Conservation (phyloP, 1,284 basidiomycete genomes). For the Rhizoctonia solani region DNA sequence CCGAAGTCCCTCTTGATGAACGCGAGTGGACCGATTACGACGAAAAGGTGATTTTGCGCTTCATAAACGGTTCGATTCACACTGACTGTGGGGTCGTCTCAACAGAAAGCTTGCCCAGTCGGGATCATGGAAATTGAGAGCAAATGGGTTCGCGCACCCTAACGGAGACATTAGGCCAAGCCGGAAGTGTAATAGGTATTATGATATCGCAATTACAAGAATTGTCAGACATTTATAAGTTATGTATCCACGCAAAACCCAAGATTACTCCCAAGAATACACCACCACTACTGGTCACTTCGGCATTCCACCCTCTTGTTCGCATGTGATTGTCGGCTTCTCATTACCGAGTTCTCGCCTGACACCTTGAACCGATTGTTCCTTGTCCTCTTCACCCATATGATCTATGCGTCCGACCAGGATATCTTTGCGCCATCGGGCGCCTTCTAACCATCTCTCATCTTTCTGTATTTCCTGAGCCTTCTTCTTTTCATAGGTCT, state of each 20-base stretch:
- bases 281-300: neutral
- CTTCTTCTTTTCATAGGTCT: constrained; percentile 1
- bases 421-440: constrained; percentile 14
- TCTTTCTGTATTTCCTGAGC: constrained; percentile 1
- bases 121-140: constrained; percentile 64
- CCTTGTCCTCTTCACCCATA: no score
- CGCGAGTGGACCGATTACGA: constrained; percentile 82
- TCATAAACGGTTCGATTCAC: neutral
- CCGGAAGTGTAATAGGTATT: no score
- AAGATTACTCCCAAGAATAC: neutral
- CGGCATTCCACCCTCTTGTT: neutral
- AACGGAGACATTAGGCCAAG: no score
- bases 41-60: constrained; percentile 61
- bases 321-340: neutral
- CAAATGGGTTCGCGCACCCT: constrained; percentile 65
- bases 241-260: no score
- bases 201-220: no score
- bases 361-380: no score
- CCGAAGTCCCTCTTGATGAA: constrained; percentile 64
- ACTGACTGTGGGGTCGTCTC: neutral
- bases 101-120: constrained; percentile 63
- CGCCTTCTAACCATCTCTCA: neutral
- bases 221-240: no score
- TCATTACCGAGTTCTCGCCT: neutral
- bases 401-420: constrained; percentile 1